Conservation (phyloP, 1,284 basidiomycete genomes). For the Porogramme epimiltina region DNA sequence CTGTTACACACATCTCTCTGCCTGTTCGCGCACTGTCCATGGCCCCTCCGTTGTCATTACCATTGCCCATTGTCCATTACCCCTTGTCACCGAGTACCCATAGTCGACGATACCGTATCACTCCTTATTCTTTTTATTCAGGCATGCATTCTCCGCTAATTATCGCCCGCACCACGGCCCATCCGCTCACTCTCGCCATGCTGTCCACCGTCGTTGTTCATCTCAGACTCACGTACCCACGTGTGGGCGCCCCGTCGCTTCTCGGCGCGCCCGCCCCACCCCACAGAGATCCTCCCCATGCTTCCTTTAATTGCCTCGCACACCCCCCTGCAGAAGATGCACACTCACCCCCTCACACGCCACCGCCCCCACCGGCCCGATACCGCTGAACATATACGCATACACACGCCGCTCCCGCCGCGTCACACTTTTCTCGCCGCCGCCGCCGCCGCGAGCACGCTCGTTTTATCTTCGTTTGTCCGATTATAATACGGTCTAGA, state of each 20-base stretch:
- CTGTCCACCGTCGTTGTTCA: constrained; percentile 16
- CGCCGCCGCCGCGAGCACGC: constrained; percentile 1
- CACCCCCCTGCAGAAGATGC: background rate
- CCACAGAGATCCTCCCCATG: no score
- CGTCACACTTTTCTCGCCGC: background rate
- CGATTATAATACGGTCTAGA: constrained; percentile 32
- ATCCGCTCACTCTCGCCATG: constrained; percentile 30
- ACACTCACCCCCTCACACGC: background rate
- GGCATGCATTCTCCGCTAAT: constrained; percentile 31
- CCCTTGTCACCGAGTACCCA: constrained; percentile 29
- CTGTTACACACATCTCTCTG: constrained; percentile 23
- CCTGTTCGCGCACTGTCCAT: constrained; percentile 2
- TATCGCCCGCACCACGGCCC: constrained; percentile 9
- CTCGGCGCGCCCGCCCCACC: no score
- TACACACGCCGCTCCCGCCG: constrained; percentile 11
- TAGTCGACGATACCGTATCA: constrained; percentile 37
- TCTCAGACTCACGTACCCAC: no score
- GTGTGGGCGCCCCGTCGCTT: no score
- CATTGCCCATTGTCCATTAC: constrained; percentile 17
- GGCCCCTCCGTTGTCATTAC: constrained; percentile 3
- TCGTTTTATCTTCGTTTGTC: constrained; percentile 15
- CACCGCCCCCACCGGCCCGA: constrained; percentile 15
- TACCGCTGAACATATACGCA: constrained; percentile 17
- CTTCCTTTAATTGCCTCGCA: background rate
- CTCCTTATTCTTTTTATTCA: constrained; percentile 33